Base-by-base conservation (phyloP, 2,329 filamentous ascomycete genomes). In the Arthroderma sp. region DNA sequence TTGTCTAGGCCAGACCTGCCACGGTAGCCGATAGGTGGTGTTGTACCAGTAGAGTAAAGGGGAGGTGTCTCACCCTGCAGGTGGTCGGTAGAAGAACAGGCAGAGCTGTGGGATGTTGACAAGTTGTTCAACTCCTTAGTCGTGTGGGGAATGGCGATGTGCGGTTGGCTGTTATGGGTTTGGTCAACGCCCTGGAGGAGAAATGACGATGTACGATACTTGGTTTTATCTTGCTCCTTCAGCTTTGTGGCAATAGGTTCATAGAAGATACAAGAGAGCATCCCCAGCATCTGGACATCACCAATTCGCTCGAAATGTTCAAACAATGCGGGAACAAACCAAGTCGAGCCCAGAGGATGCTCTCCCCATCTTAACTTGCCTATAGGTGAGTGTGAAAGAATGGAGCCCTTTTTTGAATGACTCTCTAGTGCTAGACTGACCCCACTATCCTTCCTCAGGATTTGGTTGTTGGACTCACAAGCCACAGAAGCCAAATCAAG, bases 401-500 rank as follows among this genome's bases (percentile, higher is more conserved):
- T 8, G 48, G 53, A 46, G 44, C 64, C 55, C 53, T 63, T 54
- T 51, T 65, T 59, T 53, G 15, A 22, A 22, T 3, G 15, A 22
- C 15, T 22, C 15, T 22, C 15, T 22, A 22, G 15, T 22, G 15
- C 15, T 3, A 22, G 15, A 22, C 15, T 22, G 15, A 22, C 50
- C 1, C 55, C 57, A 46, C 61, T 61, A 38, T 61, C 61, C 43
- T 57, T 61, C 33, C 52, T 50, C 27, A 52, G 55, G 9, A 70
- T 64, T 30, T 71, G 64, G 1, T 74, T 64, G 5, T 78, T 65
- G 29, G 74, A 72, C 48, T 81, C 72, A 50, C 73, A 76, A 10
- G 83, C 83, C 50, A 88, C 76, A 5, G 87, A 74, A 29, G 86
- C 64, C 40, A 83, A 73, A 3, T 77, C 79, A 22, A 22, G 15